phyloP scores from a whole-genome alignment of 768 basidiomycete species.

The Calocybe cyanea region DNA sequence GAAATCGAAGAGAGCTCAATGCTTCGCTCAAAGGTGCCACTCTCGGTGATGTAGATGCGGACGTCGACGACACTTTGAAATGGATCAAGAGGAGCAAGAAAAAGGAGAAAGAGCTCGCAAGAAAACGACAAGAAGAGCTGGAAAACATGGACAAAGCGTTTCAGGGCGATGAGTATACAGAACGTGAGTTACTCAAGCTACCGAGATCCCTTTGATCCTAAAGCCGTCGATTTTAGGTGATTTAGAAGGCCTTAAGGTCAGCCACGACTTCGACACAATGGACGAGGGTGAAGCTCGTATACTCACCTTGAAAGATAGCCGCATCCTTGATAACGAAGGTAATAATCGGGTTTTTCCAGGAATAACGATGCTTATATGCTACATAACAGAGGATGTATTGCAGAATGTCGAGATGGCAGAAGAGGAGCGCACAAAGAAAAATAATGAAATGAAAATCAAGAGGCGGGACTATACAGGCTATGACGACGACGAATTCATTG shows the following conservation, averaged over 20 bases:
- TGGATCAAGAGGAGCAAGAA: conserved; percentile 95
- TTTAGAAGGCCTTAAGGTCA: conserved; percentile 91
- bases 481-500: conserved; percentile 91
- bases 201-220: neutral
- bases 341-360: conserved; percentile 11
- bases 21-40: conserved; percentile 89
- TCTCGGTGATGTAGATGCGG: conserved; percentile 82
- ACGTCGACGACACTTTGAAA: conserved; percentile 73
- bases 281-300: conserved; percentile 93
- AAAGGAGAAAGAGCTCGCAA: conserved; percentile 83
- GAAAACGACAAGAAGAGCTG: conserved; percentile 76
- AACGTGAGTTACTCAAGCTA: conserved; percentile 54
- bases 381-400: conserved; percentile 84
- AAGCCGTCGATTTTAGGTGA: conserved; percentile 52
- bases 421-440: conserved; percentile 74
- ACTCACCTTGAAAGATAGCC: conserved; percentile 94
- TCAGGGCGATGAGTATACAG: conserved; percentile 75
- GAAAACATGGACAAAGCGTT: conserved; percentile 80
- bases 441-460: conserved; percentile 83
- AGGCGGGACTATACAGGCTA: conserved; percentile 89
- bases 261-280: conserved; percentile 89
- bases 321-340: conserved; percentile 96
- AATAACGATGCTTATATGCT: neutral
- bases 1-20: conserved; percentile 91
- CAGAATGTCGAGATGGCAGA: conserved; percentile 96